Evolutionary conservation across 257 asterid species (phyloP).

Genomic region (Penstemon barbatus): DNA sequence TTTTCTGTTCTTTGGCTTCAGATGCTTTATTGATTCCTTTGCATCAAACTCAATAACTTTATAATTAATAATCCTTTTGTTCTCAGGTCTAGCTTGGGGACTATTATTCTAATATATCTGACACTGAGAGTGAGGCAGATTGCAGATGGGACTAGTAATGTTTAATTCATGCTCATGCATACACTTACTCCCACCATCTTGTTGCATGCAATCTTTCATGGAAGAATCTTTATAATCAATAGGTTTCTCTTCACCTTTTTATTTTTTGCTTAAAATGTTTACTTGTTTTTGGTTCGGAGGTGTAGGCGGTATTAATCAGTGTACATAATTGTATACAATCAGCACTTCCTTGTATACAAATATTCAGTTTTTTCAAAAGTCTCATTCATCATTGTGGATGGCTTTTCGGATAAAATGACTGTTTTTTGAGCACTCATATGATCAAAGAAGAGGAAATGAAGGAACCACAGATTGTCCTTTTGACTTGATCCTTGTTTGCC

Average conservation of each 20-base stretch:
- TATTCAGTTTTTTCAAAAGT: background rate
- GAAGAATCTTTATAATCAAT: slow-evolving; percentile 25
- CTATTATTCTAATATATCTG: slow-evolving; percentile 81
- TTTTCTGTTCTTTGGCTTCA: background rate
- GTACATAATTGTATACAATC: slow-evolving; percentile 42
- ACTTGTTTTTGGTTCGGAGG: slow-evolving; percentile 14
- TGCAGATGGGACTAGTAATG: slow-evolving; percentile 50
- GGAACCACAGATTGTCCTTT: too few species aligned
- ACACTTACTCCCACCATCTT: slow-evolving; percentile 12
- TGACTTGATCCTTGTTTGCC: too few species aligned
- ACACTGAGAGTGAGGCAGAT: slow-evolving; percentile 76
- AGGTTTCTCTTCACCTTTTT: slow-evolving; percentile 11
- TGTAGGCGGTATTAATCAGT: slow-evolving; percentile 26
- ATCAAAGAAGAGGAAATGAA: too few species aligned
- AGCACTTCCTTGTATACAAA: slow-evolving; percentile 28
- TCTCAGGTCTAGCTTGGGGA: slow-evolving; percentile 87
- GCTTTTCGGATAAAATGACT: background rate
- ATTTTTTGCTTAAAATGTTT: slow-evolving; percentile 13
- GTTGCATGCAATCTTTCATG: slow-evolving; percentile 27
- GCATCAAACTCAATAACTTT: slow-evolving; percentile 15
- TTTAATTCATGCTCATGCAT: slow-evolving; percentile 28
- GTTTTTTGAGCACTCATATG: background rate
- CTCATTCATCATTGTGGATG: background rate
- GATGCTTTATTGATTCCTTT: slow-evolving; percentile 13
- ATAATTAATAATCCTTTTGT: slow-evolving; percentile 9